Percentiles rank a stretch among this genome's conserved stretches.
These are phyloP conservation scores for Termitomyces sp. DNA, from an alignment of 768 basidiomycete genomes.

Conservation along the genomic window DNA sequence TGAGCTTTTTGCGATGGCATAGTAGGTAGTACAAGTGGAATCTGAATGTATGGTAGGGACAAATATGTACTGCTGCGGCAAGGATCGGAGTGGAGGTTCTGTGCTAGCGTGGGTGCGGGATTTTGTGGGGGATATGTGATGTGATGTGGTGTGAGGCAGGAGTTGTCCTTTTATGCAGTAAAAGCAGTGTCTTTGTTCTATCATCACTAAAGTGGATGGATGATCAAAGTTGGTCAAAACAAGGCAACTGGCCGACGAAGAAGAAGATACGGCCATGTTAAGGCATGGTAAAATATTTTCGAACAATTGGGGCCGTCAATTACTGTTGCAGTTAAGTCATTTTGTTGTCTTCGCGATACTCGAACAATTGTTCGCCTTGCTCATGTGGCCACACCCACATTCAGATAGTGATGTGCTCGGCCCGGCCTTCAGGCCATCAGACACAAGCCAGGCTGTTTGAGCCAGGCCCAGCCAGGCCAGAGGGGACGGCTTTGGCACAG, in stretches of 20 bases:
- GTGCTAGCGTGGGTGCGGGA: not conserved
- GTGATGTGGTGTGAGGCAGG: not conserved
- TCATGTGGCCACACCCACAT: not conserved
- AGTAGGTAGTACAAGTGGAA: conserved; percentile 1
- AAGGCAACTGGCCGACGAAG: conserved; percentile 4
- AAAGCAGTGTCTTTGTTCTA: conserved; percentile 19
- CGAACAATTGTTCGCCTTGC: not conserved
- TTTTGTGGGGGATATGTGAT: conserved; percentile 1
- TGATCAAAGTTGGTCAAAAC: conserved; percentile 14
- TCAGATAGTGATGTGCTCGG: too few species aligned
- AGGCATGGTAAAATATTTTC: not conserved
- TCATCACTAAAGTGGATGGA: conserved; percentile 8
- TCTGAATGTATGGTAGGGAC: conserved; percentile 1
- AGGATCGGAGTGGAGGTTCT: not conserved
- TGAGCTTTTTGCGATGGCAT: conserved; percentile 12
- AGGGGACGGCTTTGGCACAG: too few species aligned
- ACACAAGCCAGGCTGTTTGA: too few species aligned
- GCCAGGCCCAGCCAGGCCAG: too few species aligned
- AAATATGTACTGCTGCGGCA: conserved; percentile 4
- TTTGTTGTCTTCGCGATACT: not conserved
- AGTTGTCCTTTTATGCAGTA: conserved; percentile 12
- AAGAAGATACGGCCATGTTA: not conserved
- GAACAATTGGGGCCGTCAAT: not conserved
- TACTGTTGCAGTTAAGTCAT: not conserved
- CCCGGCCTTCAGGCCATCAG: too few species aligned